Conservation (phyloP, 345 rosid genomes). For the Hibiscus mutabilis region DNA sequence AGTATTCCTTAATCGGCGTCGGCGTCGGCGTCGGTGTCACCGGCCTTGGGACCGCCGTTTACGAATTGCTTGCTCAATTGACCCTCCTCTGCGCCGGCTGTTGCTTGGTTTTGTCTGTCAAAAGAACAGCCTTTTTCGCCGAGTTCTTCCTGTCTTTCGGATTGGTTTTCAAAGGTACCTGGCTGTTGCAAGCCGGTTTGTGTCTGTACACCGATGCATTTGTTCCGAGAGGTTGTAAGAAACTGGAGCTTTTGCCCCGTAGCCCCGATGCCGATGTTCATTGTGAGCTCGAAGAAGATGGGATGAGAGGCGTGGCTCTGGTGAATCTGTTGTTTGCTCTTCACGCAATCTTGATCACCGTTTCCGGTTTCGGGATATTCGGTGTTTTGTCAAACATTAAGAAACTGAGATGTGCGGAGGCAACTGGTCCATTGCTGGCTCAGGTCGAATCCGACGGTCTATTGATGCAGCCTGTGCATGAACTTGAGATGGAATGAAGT, state of each 20-base stretch:
- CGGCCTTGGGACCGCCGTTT: slow-evolving; percentile 31
- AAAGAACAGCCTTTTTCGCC: slow-evolving; percentile 39
- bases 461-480: slow-evolving; percentile 18
- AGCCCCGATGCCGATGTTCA: slow-evolving; percentile 29
- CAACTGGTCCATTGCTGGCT: slow-evolving; percentile 40
- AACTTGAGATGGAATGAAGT: slow-evolving; percentile 39
- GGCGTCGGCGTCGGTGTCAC: slow-evolving; percentile 34
- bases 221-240: slow-evolving; percentile 37
- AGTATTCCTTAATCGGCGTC: slow-evolving; percentile 31
- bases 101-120: slow-evolving; percentile 46
- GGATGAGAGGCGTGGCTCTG: slow-evolving; percentile 46
- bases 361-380: slow-evolving; percentile 26
- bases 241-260: slow-evolving; percentile 19
- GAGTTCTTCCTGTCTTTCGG: slow-evolving; percentile 43
- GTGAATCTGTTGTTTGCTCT: slow-evolving; percentile 44
- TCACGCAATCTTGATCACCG: slow-evolving; percentile 36
- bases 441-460: slow-evolving; percentile 28
- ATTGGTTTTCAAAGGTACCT: slow-evolving; percentile 44
- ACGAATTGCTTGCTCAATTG: slow-evolving; percentile 32
- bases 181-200: slow-evolving; percentile 51
- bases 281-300: slow-evolving; percentile 52
- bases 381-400: slow-evolving; percentile 32
- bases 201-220: slow-evolving; percentile 40
- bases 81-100: slow-evolving; percentile 37
- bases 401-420: slow-evolving; percentile 33